Evolutionary conservation across 2,329 filamentous ascomycete genomes (phyloP).

Genomic region (Colletotrichum sp.): DNA sequence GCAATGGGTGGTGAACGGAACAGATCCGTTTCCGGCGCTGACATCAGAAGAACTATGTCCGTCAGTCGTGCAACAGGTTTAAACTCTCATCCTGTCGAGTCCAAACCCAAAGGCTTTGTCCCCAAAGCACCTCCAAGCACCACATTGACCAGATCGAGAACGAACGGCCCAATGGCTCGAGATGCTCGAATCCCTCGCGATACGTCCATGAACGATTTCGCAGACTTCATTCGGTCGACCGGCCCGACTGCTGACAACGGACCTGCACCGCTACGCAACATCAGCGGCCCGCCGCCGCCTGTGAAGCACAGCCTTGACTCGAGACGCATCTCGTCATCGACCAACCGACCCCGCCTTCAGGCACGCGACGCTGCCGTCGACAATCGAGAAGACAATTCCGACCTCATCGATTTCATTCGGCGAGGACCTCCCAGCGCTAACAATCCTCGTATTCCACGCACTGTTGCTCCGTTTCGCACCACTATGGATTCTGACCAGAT

Average conservation of each 20-base stretch:
- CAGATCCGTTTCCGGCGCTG: conserved; percentile 43
- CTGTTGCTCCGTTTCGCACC: conserved; percentile 83
- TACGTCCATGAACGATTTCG: conserved; percentile 76
- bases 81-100: conserved; percentile 37
- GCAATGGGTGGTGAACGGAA: conserved; percentile 38
- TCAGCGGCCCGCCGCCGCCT: conserved; percentile 31
- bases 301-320: conserved; percentile 43
- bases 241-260: conserved; percentile 64
- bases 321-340: conserved; percentile 40
- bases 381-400: conserved; percentile 72
- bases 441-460: conserved; percentile 77
- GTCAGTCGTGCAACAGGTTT: conserved; percentile 40
- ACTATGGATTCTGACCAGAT: conserved; percentile 89
- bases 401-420: conserved; percentile 94
- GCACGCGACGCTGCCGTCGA: conserved; percentile 74
- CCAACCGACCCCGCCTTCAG: conserved; percentile 61
- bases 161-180: conserved; percentile 55
- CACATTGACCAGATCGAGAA: conserved; percentile 35
- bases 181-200: conserved; percentile 76
- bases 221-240: conserved; percentile 87
- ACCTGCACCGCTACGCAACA: conserved; percentile 38
- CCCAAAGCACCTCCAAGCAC: conserved; percentile 36
- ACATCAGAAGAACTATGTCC: conserved; percentile 38
- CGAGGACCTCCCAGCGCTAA: conserved; percentile 74
- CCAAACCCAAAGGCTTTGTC: conserved; percentile 27